Evolutionary conservation across 2,329 filamentous ascomycete genomes (phyloP).

Genomic region (Diaporthe velutina): DNA sequence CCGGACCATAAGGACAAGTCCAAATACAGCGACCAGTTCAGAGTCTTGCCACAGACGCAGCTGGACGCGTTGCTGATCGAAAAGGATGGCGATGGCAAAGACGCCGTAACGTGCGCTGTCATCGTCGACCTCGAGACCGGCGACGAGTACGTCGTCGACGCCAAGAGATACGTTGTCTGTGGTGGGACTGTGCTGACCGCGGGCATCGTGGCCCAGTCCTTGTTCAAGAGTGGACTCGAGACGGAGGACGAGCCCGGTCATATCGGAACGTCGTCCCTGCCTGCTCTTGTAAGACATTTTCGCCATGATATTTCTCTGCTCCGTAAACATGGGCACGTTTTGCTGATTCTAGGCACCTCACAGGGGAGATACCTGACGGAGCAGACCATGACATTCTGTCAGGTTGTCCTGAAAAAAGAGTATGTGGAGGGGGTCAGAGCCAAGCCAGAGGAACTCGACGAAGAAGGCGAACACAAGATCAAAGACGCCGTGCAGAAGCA

Average conservation of each 20-base stretch:
- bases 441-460: neutral
- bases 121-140: slow-evolving; percentile 40
- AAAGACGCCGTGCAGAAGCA: neutral
- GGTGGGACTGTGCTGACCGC: slow-evolving; percentile 45
- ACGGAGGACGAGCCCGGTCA: neutral
- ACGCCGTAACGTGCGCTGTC: neutral
- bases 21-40: neutral
- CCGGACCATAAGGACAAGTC: neutral
- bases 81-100: neutral
- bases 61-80: neutral
- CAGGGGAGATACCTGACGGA: slow-evolving; percentile 45
- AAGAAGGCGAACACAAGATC: neutral
- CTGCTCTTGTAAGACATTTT: neutral
- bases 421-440: slow-evolving; percentile 37
- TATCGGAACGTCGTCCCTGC: neutral
- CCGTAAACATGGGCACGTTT: neutral
- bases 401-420: slow-evolving; percentile 42
- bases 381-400: slow-evolving; percentile 46
- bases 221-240: slow-evolving; percentile 9
- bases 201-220: slow-evolving; percentile 43
- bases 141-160: slow-evolving; percentile 39
- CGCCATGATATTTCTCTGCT: neutral
- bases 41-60: neutral
- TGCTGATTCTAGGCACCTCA: neutral
- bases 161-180: slow-evolving; percentile 45